Base-by-base conservation (phyloP, 768 basidiomycete genomes). In the Auricularia heimuer region DNA sequence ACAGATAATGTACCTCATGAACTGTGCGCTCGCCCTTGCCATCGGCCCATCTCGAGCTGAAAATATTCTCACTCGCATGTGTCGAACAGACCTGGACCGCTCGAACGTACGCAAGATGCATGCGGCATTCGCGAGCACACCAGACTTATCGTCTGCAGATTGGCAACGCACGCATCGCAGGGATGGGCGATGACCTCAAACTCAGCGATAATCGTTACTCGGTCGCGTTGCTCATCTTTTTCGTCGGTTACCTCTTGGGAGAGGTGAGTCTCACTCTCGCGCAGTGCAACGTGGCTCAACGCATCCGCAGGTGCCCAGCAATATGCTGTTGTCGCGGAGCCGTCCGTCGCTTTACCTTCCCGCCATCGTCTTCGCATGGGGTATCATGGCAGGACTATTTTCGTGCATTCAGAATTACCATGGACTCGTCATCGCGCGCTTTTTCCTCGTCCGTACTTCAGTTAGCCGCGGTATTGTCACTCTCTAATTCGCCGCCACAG, bases 1-100 rank as follows among this genome's bases (percentile, higher is more conserved):
- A 7, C 56, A 60, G 56, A 35, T 60, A 21, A 60, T 60, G 56
- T 60, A 60, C 18, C 29, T 60, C 16, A 60, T 60, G 56, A 60
- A 60, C 34, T 60, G 56, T 60, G 21, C 56, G 56, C 56, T 35
- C 6, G 11, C 14, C 56, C 6, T 7, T 29, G 3, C 56, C 4
- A n/a, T n/a, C n/a, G n/a, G n/a, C n/a, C n/a, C n/a, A 4, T 34
- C 24, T 6, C 47, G 14, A 4, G 47, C 21, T 18, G 11, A 18
- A n/a, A n/a, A n/a, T n/a, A 18, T 33, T 14, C 24, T 60, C 16
- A 60, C 56, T 4, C 14, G n/a, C 6, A 8, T 1, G 10, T 14
- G 0, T 29, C 33, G 29, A 0, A 60, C 21, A 56, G 56, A 60
- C 56, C 33, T 60, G 56, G 56, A 60, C 11, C 56, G 56, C 29